Evolutionary conservation across 1,284 basidiomycete genomes (phyloP), one percentile per base, ranked within the genome.

Genomic region (Leccinum griseonigrum): DNA sequence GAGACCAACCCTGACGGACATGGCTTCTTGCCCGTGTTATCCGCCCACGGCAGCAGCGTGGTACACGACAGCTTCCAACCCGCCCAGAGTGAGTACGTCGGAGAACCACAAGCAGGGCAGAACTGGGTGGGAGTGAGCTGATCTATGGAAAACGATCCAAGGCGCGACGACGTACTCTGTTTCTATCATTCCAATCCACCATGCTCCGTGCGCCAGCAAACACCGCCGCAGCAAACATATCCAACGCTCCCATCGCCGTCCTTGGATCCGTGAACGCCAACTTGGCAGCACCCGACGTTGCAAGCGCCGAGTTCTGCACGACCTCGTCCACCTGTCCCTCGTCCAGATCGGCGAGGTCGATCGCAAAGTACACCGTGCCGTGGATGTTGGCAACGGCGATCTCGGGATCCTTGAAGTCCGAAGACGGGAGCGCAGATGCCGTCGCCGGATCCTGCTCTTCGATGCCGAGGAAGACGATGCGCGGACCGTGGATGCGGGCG

Each of bases 21-120:
- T 2, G 86, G 85, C 66, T 84, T 84, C 69, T 78, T 80, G 38
- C 79, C 84, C 54, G 77, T 76, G 59, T 86, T 86, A 63, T 87
- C 81, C 16, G 82, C 80, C 86, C 90, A 90, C 3, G 90, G 89
- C 29, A 92, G 74, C 10, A 92, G 77, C 0, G 91, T 84, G 2
- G 83, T 78, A 73, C 97, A 99, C 7, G 84, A 83, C 4, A 95
- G 78, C 77, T 99, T 99, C 94, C 95, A 98, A 0, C 97, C 97
- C 4, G 88, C 94, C 95, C 96, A 98, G 65, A 94, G 82, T 1
- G 93, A 92, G 72, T 95, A 94, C 1, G 90, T 87, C 3, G 82
- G 83, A 0, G 88, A 85, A 1, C 95, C 94, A 74, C 97, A 98
- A 0, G 85, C 88, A 1, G 95, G 84, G 72, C 97, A 99, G 77